Base-by-base conservation (phyloP, 1,284 basidiomycete species). In the Laetiporus sulphureus region DNA sequence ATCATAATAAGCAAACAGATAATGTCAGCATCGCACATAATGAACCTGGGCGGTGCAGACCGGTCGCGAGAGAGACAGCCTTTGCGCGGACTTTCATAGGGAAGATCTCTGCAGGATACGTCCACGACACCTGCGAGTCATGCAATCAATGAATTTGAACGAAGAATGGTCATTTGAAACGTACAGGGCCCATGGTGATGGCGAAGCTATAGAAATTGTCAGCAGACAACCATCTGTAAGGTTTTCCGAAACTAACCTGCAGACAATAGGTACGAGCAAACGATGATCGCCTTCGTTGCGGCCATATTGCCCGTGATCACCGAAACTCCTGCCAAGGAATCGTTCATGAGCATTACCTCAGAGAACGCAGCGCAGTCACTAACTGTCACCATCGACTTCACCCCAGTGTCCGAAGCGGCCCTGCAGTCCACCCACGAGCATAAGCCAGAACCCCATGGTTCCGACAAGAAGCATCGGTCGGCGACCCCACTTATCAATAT, bases 261-360 rank as follows among this genome's bases (percentile, higher is more conserved):
- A 84, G 32, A 88, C 83, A 76, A 85, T 47, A 86, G 61, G 62
- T 88, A 88, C 3, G 81, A 83, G 63, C 75, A 85, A 21, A 83
- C 80, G 51, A 88, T 86, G 57, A 88, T 72, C 3, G 71, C 81
- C 52, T 74, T 79, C 1, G 84, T 85, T 12, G 72, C 72, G 1
- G 66, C 53, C 8, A 67, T 62, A 55, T 87, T 70, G 34, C 64
- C 67, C 8, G 59, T 56, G 51, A 87, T 80, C 31, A 85, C 64
- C 85, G 84, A 87, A 10, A 78, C 67, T 16, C 36, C 45, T 52
- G 48, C 43, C 6, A 24, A 3, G 49, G 34, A 8, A 20, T 37
- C 6, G 37, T 35, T 29, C n/a, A 41, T 10, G 42, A 20, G 19
- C 22, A 23, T 21, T 18, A 32, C 32, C 24, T 5, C 11, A 11